Percentiles rank a stretch among this genome's conserved stretches.
These are phyloP conservation scores for Withania somnifera DNA, from an alignment of 305 asterid genomes.

Conservation along the genomic window DNA sequence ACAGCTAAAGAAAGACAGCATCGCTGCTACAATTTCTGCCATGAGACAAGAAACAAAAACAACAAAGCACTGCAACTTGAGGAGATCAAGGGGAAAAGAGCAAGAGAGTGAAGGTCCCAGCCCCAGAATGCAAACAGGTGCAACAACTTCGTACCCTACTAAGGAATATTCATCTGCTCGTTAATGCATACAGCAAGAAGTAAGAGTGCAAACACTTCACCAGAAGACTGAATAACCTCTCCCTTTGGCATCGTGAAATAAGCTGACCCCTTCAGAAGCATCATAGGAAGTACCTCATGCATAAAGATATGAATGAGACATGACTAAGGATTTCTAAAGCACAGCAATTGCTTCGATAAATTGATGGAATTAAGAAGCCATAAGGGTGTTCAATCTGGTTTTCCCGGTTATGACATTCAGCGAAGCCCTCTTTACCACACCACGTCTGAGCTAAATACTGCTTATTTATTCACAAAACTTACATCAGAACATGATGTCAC, in stretches of 20 bases:
- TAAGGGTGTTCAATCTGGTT: background rate
- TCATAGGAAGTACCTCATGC: background rate
- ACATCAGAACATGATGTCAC: too few relatives aligned
- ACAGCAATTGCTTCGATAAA: conserved; percentile 7
- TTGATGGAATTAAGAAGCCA: conserved; percentile 13
- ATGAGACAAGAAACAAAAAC: background rate
- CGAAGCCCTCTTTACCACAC: background rate
- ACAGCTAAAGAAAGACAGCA: background rate
- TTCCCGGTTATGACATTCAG: background rate
- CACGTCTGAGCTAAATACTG: background rate
- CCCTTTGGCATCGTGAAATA: conserved; percentile 16
- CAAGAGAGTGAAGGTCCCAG: background rate
- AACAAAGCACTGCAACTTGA: background rate
- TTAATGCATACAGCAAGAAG: background rate
- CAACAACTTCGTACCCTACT: background rate
- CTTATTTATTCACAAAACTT: background rate
- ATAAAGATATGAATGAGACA: conserved; percentile 13
- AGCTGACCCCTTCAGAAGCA: conserved; percentile 12
- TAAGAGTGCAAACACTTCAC: background rate
- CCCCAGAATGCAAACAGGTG: background rate
- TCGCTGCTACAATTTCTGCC: background rate
- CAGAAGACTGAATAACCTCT: background rate
- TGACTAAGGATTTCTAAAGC: conserved; percentile 9
- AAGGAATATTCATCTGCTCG: too few relatives aligned
- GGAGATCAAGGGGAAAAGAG: background rate